These are phyloP conservation scores for Chalciporus sp. DNA, from an alignment of 1,284 basidiomycete genomes.

Conservation along the genomic window DNA sequence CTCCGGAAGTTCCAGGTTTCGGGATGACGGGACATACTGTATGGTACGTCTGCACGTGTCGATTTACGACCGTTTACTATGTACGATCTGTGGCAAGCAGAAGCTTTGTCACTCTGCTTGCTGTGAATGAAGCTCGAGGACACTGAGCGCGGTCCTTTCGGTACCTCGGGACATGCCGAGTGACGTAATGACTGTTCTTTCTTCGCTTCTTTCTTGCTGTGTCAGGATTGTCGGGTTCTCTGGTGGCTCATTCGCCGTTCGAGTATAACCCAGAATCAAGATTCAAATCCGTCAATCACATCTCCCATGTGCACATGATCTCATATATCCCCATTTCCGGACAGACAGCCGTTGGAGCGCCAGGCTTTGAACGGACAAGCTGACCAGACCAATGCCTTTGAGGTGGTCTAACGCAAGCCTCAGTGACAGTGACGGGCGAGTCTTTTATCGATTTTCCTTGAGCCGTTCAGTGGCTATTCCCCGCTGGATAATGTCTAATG, in stretches of 20 bases:
- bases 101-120: too few relatives aligned
- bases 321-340: conserved; percentile 14
- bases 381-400: neutral
- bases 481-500: neutral
- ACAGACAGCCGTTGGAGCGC: neutral
- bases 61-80: neutral
- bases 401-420: neutral
- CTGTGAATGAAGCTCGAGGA: neutral
- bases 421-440: too few relatives aligned
- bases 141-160: too few relatives aligned
- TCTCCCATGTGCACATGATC: neutral
- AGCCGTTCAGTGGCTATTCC: neutral
- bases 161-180: conserved; percentile 15
- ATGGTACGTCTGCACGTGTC: neutral
- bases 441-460: neutral
- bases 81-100: neutral
- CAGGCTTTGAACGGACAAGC: neutral
- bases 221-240: conserved; percentile 30
- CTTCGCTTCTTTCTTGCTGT: conserved; percentile 14
- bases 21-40: neutral
- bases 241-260: conserved; percentile 14
- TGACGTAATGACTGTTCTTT: conserved; percentile 18
- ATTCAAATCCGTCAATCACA: conserved; percentile 13
- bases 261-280: neutral
- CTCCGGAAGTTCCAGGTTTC: neutral